Evolutionary conservation across 148 eudicot species (phyloP).

Genomic region (Diospyros kaki): DNA sequence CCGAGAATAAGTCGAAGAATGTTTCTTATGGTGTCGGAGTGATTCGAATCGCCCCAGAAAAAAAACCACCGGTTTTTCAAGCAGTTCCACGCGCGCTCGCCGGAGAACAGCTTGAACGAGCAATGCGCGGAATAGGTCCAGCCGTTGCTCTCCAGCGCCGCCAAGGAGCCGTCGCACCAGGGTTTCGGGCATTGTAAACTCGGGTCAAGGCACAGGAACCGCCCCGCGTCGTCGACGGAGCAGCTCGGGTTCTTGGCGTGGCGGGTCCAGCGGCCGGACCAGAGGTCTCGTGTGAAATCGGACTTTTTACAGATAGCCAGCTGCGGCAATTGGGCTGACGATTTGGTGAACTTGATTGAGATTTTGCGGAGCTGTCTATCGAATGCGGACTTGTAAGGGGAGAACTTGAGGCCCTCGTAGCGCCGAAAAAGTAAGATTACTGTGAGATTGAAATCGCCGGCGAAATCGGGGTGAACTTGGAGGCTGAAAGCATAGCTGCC

Average conservation of each 20-base stretch:
- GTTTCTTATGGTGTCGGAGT: conserved; percentile 84
- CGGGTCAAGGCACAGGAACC: conserved; percentile 58
- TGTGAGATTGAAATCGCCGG: conserved; percentile 68
- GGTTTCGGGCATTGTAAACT: conserved; percentile 59
- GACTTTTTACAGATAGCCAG: conserved; percentile 41
- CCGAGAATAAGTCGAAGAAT: conserved; percentile 65
- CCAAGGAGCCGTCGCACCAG: conserved; percentile 85
- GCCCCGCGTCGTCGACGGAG: conserved; percentile 58
- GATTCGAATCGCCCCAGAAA: conserved; percentile 98
- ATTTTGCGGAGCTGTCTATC: conserved; percentile 53
- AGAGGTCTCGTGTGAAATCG: conserved; percentile 54
- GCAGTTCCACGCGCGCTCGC: conserved; percentile 71
- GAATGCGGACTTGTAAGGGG: conserved; percentile 53
- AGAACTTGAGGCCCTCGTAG: conserved; percentile 64
- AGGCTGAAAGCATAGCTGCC: conserved; percentile 69
- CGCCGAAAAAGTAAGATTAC: conserved; percentile 67
- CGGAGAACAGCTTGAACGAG: conserved; percentile 51
- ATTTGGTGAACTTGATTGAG: conserved; percentile 40
- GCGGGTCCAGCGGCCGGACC: conserved; percentile 97
- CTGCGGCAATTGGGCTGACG: conserved; percentile 31
- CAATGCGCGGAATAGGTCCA: conserved; percentile 97
- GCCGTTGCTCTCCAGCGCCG: conserved; percentile 83
- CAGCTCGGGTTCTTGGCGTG: conserved; percentile 68
- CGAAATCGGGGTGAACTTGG: conserved; percentile 83
- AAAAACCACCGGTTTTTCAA: conserved; percentile 69